phyloP scores from a whole-genome alignment of 768 basidiomycete genomes.

The Lactifluus echinatus region DNA sequence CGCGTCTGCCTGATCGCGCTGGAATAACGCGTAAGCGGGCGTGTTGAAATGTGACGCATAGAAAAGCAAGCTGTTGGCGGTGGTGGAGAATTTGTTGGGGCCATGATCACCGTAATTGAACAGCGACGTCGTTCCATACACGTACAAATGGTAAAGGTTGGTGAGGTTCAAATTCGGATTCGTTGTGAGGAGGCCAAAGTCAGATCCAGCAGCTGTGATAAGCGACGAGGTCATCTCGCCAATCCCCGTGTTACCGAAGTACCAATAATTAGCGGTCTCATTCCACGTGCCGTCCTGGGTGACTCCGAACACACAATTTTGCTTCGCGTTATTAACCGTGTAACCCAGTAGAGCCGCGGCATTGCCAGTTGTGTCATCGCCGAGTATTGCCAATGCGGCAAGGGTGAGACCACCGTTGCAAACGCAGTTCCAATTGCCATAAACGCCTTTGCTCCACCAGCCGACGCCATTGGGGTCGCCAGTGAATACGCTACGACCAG shows the following conservation, averaged over 20 bases:
- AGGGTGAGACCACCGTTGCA: conserved; percentile 87
- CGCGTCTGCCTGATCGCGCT: conserved; percentile 71
- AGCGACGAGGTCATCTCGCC: conserved; percentile 85
- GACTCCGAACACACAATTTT: conserved; percentile 61
- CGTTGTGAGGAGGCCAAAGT: conserved; percentile 58
- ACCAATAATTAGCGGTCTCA: conserved; percentile 94
- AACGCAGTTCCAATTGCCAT: conserved; percentile 98
- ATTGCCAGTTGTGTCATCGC: conserved; percentile 67
- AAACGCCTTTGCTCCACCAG: conserved; percentile 72
- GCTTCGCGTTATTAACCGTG: conserved; percentile 65
- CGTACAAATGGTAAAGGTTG: conserved; percentile 86
- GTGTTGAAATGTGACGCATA: conserved; percentile 61
- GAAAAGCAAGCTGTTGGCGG: conserved; percentile 81
- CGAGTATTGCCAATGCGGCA: conserved; percentile 83
- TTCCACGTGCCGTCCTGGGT: conserved; percentile 80
- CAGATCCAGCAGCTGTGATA: conserved; percentile 75
- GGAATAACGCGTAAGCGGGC: conserved; percentile 76
- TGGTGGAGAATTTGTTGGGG: conserved; percentile 91
- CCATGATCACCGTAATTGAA: conserved; percentile 83
- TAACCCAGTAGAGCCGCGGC: conserved; percentile 57
- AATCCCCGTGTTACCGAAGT: conserved; percentile 86
- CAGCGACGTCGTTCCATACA: conserved; percentile 71
- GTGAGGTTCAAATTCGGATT: conserved; percentile 71
- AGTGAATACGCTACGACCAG: conserved; percentile 48
- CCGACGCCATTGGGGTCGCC: conserved; percentile 35